Evolutionary conservation across 768 basidiomycete genomes (phyloP), one percentile per base, ranked within the genome.

Genomic region (Lactarius hatsudake): DNA sequence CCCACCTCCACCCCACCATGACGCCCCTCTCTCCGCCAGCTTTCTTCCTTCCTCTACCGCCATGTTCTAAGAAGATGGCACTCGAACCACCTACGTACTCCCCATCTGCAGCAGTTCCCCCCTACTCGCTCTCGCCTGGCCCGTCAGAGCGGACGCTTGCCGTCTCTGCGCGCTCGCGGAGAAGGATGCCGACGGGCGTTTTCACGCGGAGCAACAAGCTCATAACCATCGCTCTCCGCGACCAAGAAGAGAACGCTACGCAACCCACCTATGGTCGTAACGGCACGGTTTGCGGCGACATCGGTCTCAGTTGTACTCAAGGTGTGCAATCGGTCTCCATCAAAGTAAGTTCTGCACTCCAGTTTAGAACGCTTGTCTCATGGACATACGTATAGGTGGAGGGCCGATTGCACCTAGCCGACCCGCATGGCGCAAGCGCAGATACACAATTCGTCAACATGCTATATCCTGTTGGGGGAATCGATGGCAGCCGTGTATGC

Each of bases 41-140:
- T 1, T 43, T 51, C 10, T 4, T 13, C 12, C 38, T 18, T 5
- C 51, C 45, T 7, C 18, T 17, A 15, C 51, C 40, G 9, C 8
- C 28, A 15, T 63, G 30, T 40, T 4, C 36, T 30, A 13, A 59
- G 57, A 36, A 68, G 28, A 32, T 28, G 51, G 6, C 42, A 23
- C 42, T 23, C 30, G 54, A 56, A 17, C 78, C 86, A 38, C 86
- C 89, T 23, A 73, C 73, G 7, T 90, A 90, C 72, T 80, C 85
- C 0, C 80, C 84, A 2, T 82, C 86, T 7, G 75, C 76, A 2
- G 83, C 83, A 32, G 80, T 82, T 1, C 89, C 89, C 1, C 73
- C 77, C 9, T 91, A 90, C 72, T 86, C 89, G 58, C 80, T 74
- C 42, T 81, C 81, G 32, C 87, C 84, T 40, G 74, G 79, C 5